phyloP scores from a whole-genome alignment of 768 basidiomycete species.

The Chalciporus chontae region DNA sequence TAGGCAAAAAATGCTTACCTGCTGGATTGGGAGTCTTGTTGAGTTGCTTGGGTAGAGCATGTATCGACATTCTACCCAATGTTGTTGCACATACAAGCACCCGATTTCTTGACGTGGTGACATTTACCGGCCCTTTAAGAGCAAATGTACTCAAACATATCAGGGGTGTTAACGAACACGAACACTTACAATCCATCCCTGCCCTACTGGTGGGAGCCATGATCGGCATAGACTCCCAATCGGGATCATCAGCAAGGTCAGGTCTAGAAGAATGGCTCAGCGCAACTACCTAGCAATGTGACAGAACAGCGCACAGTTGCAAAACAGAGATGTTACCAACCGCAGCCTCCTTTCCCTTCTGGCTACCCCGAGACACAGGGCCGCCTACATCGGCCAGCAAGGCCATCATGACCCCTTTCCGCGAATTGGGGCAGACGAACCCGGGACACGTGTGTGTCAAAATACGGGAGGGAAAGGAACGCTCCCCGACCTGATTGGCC shows the following conservation, averaged over 20 bases:
- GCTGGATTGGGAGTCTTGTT: constrained; percentile 7
- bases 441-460: constrained; percentile 44
- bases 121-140: constrained; percentile 53
- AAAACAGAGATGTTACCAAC: constrained; percentile 51
- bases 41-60: constrained; percentile 41
- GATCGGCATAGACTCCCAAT: constrained; percentile 49
- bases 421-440: constrained; percentile 24
- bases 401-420: constrained; percentile 39
- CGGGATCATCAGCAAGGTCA: constrained; percentile 46
- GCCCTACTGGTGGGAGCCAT: constrained; percentile 38
- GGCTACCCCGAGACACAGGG: constrained; percentile 29
- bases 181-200: constrained; percentile 49
- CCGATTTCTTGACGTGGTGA: constrained; percentile 56
- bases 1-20: constrained; percentile 13
- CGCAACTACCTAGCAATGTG: not conserved
- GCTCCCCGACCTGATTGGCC: constrained; percentile 29
- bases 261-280: constrained; percentile 36
- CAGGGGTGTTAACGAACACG: not conserved
- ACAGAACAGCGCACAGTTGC: constrained; percentile 41
- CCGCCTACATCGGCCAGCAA: constrained; percentile 50
- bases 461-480: constrained; percentile 43
- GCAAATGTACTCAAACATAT: not conserved
- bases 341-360: constrained; percentile 35
- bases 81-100: constrained; percentile 53
- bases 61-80: constrained; percentile 40